A percentile compares a stretch with the other conserved stretches of the same genome.
phyloP scores from a whole-genome alignment of 164 flowering plant genomes.

The Annona cherimola region DNA sequence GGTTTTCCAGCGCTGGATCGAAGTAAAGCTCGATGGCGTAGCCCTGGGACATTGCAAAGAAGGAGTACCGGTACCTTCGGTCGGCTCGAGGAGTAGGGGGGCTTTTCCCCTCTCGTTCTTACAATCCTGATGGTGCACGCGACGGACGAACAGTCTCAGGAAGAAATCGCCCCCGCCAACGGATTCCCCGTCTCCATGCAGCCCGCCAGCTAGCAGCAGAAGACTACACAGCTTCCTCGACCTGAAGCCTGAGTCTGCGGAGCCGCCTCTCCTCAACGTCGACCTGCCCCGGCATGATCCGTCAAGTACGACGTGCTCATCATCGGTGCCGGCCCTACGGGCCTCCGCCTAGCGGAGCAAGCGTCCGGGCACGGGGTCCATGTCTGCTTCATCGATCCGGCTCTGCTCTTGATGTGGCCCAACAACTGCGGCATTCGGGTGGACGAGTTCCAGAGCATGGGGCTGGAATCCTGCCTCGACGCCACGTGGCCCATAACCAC shows the following conservation, averaged over 20 bases:
- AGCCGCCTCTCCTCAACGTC: conserved; percentile 33
- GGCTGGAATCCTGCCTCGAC: conserved; percentile 53
- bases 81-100: conserved; percentile 7
- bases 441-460: conserved; percentile 60
- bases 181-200: too few species aligned
- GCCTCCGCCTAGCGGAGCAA: conserved; percentile 66
- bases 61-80: conserved; percentile 14
- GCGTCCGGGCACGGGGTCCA: conserved; percentile 45
- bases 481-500: conserved; percentile 56
- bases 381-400: conserved; percentile 71
- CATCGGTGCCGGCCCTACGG: conserved; percentile 76
- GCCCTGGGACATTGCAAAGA: conserved; percentile 56
- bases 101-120: conserved; percentile 12
- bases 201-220: too few species aligned
- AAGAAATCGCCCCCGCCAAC: too few species aligned
- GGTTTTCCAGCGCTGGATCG: conserved; percentile 95
- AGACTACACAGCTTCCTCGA: conserved; percentile 48
- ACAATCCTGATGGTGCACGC: too few species aligned
- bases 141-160: too few species aligned
- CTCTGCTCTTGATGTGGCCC: conserved; percentile 64
- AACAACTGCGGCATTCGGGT: conserved; percentile 85
- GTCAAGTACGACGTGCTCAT: conserved; percentile 47
- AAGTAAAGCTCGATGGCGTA: conserved; percentile 91
- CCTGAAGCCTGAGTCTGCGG: conserved; percentile 40
- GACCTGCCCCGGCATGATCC: conserved; percentile 35